Percentiles rank a stretch among this genome's conserved stretches.
Evolutionary conservation across 2,329 filamentous ascomycete species (phyloP).

Genomic region (Stemphylium lycopersici): DNA sequence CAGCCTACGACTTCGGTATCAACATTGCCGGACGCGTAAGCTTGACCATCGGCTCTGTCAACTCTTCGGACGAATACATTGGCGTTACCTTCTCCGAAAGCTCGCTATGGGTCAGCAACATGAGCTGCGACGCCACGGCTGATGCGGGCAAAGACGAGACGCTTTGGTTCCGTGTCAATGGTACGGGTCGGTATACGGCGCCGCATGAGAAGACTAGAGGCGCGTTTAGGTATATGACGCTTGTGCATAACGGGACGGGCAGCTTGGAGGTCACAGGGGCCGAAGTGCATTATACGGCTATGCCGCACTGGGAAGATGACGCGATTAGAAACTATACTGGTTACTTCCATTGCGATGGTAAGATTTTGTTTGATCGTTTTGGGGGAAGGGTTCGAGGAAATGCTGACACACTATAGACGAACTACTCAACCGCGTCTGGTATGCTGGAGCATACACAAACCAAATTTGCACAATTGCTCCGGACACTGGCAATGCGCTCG

Average conservation of each 20-base stretch:
- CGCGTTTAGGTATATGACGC: conserved; percentile 55
- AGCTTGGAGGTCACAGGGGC: conserved; percentile 47
- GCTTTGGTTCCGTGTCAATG: conserved; percentile 55
- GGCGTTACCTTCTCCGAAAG: conserved; percentile 53
- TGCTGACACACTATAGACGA: conserved; percentile 43
- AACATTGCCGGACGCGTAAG: conserved; percentile 53
- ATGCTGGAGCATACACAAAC: conserved; percentile 51
- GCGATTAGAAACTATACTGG: conserved; percentile 47
- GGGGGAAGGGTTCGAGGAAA: neutral
- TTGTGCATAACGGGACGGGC: conserved; percentile 53
- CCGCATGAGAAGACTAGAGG: conserved; percentile 52
- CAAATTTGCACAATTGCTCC: conserved; percentile 50
- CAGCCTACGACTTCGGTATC: conserved; percentile 51
- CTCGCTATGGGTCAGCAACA: conserved; percentile 57
- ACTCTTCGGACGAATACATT: conserved; percentile 47
- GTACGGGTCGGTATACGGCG: conserved; percentile 51
- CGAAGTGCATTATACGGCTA: conserved; percentile 54
- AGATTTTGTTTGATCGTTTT: neutral
- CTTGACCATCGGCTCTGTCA: conserved; percentile 43
- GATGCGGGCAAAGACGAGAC: conserved; percentile 56
- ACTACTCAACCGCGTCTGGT: conserved; percentile 53
- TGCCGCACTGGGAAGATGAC: conserved; percentile 51
- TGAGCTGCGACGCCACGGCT: conserved; percentile 55
- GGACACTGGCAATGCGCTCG: conserved; percentile 43
- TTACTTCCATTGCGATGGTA: conserved; percentile 52